phyloP scores from a whole-genome alignment of 371 early-diverging fungal genomes.

The Saksenaea oblongispora region DNA sequence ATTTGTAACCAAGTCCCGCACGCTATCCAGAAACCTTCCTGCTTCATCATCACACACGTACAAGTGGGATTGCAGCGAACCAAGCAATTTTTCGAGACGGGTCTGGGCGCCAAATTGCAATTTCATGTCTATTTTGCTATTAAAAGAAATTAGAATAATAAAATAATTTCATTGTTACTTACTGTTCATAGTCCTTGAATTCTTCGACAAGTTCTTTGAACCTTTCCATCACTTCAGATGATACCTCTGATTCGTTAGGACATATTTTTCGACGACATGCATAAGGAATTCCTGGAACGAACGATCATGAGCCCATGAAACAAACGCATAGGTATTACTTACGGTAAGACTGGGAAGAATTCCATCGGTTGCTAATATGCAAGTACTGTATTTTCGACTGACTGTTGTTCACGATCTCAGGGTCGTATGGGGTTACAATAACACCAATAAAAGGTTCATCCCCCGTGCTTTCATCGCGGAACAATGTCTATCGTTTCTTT shows the following conservation, averaged over 20 bases:
- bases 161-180: conserved; percentile 24
- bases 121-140: conserved; percentile 39
- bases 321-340: conserved; percentile 25
- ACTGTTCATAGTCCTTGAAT: conserved; percentile 61
- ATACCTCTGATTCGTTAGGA: conserved; percentile 40
- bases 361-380: conserved; percentile 49
- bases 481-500: conserved; percentile 48
- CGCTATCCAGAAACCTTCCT: conserved; percentile 33
- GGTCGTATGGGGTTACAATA: conserved; percentile 77
- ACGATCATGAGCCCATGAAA: not conserved
- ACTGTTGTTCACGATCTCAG: conserved; percentile 38
- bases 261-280: conserved; percentile 48
- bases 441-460: conserved; percentile 85
- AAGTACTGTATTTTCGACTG: conserved; percentile 62
- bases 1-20: conserved; percentile 27
- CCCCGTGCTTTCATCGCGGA: conserved; percentile 59
- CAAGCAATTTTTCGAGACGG: conserved; percentile 48
- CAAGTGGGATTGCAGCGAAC: conserved; percentile 44
- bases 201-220: conserved; percentile 47
- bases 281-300: conserved; percentile 48
- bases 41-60: conserved; percentile 38
- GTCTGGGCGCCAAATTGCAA: conserved; percentile 23
- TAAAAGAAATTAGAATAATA: conserved; percentile 11
- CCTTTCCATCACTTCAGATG: conserved; percentile 47
- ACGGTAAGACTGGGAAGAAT: conserved; percentile 48